Percentiles rank a stretch among this genome's conserved stretches.
These are phyloP conservation scores for Dioscorea alata DNA, from an alignment of 106 monocot species.

Conservation along the genomic window DNA sequence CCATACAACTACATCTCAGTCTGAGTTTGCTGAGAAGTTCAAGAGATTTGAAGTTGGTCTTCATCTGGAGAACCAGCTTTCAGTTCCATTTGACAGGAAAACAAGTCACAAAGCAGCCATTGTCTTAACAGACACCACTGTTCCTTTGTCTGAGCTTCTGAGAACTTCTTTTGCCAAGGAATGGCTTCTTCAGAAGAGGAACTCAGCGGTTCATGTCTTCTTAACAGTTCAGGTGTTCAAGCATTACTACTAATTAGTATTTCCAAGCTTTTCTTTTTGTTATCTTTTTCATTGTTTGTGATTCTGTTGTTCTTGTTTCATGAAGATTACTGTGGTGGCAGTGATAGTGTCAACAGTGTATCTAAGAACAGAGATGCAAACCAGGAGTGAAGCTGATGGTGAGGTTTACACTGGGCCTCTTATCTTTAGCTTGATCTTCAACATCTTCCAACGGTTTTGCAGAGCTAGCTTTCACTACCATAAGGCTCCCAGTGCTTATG, in stretches of 20 bases:
- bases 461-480: constrained; percentile 41
- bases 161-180: constrained; percentile 50
- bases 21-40: constrained; percentile 36
- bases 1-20: constrained; percentile 47
- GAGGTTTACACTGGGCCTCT: constrained; percentile 56
- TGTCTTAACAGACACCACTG: constrained; percentile 25
- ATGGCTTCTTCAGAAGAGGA: constrained; percentile 67
- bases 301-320: neutral
- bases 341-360: constrained; percentile 62
- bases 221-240: constrained; percentile 42
- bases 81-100: constrained; percentile 45
- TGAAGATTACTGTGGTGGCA: constrained; percentile 46
- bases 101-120: constrained; percentile 48
- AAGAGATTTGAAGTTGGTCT: constrained; percentile 43
- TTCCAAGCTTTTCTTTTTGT: constrained; percentile 1
- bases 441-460: constrained; percentile 74
- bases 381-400: constrained; percentile 32
- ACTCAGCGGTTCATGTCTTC: constrained; percentile 70
- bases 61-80: constrained; percentile 27
- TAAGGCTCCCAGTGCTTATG: constrained; percentile 66
- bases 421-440: constrained; percentile 36
- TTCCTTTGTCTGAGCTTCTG: constrained; percentile 40
- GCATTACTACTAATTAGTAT: neutral
- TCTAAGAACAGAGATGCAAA: constrained; percentile 44
- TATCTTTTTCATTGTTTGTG: neutral